Evolutionary conservation across 2,329 filamentous ascomycete genomes (phyloP).

Genomic region (Acrocalymma vagum): DNA sequence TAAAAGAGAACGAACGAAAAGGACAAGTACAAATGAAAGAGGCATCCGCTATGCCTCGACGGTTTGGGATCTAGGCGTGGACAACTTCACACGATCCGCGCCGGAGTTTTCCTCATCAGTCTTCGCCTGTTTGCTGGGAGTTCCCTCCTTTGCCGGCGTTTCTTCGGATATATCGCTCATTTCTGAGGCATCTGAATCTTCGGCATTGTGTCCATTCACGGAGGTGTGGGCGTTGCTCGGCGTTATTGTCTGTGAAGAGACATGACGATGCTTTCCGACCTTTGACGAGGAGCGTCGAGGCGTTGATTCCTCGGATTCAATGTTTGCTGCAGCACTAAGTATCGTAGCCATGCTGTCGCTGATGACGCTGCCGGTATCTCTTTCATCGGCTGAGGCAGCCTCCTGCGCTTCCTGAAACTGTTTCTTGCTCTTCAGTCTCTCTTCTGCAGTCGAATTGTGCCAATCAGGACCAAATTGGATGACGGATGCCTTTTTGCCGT

Average conservation of each 20-base stretch:
- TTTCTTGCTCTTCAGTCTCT: constrained; percentile 48
- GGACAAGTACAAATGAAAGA: constrained; percentile 17
- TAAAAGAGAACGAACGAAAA: constrained; percentile 12
- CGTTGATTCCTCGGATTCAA: constrained; percentile 28
- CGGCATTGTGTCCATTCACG: constrained; percentile 27
- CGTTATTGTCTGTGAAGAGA: constrained; percentile 45
- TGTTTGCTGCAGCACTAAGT: constrained; percentile 23
- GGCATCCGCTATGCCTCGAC: constrained; percentile 24
- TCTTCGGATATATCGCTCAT: constrained; percentile 47
- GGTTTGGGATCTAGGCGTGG: constrained; percentile 15
- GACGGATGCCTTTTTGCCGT: constrained; percentile 97
- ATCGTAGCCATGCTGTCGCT: constrained; percentile 32
- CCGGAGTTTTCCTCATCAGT: constrained; percentile 22
- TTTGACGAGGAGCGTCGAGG: constrained; percentile 32
- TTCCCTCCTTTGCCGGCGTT: constrained; percentile 18
- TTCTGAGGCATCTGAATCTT: constrained; percentile 35
- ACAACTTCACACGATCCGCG: constrained; percentile 16
- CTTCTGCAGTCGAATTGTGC: constrained; percentile 63
- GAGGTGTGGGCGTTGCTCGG: constrained; percentile 37
- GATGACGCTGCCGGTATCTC: constrained; percentile 31
- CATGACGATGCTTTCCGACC: constrained; percentile 43
- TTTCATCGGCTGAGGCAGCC: constrained; percentile 32
- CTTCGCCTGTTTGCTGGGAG: constrained; percentile 13
- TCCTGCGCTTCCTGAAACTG: constrained; percentile 45
- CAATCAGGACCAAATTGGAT: constrained; percentile 96